These are phyloP conservation scores for Nephromyces sp. DNA, from an alignment of 169 alveolate species.

Conservation along the genomic window DNA sequence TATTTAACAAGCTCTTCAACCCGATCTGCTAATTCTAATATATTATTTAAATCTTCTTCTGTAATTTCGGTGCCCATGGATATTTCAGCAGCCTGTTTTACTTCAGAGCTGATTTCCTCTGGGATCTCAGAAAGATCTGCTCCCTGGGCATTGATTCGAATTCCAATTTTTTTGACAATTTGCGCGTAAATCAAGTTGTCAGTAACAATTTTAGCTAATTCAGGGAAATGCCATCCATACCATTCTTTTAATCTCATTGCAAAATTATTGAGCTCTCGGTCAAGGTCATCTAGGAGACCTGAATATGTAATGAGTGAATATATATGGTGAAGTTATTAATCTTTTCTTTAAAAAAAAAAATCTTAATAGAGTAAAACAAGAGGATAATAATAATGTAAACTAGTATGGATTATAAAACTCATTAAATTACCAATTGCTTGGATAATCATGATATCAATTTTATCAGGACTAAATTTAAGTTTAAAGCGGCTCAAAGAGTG, in stretches of 20 bases:
- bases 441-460: slow-evolving; percentile 97
- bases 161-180: slow-evolving; percentile 23
- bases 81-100: slow-evolving; percentile 94
- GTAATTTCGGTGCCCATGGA: slow-evolving; percentile 99
- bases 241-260: slow-evolving; percentile 83
- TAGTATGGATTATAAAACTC: not conserved
- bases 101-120: slow-evolving; percentile 85
- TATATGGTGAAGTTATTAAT: not conserved
- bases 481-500: slow-evolving; percentile 87
- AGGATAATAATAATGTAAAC: not conserved
- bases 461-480: slow-evolving; percentile 95
- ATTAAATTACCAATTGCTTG: slow-evolving; percentile 86
- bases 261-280: slow-evolving; percentile 84
- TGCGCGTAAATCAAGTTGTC: slow-evolving; percentile 87
- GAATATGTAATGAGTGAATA: slow-evolving; percentile 14
- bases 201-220: slow-evolving; percentile 86
- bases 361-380: not conserved
- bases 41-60: slow-evolving; percentile 85
- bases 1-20: slow-evolving; percentile 90
- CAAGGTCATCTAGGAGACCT: slow-evolving; percentile 75
- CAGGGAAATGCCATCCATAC: slow-evolving; percentile 99
- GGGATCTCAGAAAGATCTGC: slow-evolving; percentile 4
- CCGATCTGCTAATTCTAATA: slow-evolving; percentile 85
- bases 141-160: slow-evolving; percentile 12
- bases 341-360: slow-evolving; percentile 24